A percentile compares a stretch with the other conserved stretches of the same genome.
phyloP scores from a whole-genome alignment of 306 rosid species.

The Glycine soja region DNA sequence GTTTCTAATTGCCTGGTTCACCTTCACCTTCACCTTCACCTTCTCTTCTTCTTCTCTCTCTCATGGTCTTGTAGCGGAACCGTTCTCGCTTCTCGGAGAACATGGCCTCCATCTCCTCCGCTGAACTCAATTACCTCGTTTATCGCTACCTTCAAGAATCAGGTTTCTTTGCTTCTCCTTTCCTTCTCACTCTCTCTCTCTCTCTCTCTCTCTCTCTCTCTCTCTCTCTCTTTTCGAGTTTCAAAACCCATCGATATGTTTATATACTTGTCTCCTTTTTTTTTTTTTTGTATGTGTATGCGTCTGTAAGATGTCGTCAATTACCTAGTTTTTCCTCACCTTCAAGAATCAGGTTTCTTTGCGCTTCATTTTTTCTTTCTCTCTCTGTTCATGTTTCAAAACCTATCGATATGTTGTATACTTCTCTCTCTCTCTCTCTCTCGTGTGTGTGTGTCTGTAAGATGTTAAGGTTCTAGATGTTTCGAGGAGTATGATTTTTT shows the following conservation, averaged over 20 bases:
- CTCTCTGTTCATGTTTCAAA: neutral
- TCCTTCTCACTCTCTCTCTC: too few relatives aligned
- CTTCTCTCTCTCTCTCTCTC: neutral
- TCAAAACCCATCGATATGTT: neutral
- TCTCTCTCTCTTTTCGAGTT: neutral
- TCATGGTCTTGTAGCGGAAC: constrained; percentile 56
- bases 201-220: too few relatives aligned
- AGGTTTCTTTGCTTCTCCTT: constrained; percentile 53
- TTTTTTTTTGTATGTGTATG: neutral
- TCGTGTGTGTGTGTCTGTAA: neutral
- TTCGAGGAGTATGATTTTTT: constrained; percentile 23
- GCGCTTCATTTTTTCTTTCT: too few relatives aligned
- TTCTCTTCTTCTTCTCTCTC: too few relatives aligned
- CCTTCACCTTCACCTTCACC: neutral
- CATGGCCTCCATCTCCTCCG: constrained; percentile 81
- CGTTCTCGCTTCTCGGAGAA: constrained; percentile 31
- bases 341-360: constrained; percentile 81
- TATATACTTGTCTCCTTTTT: neutral
- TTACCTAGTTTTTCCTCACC: constrained; percentile 78
- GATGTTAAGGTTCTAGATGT: constrained; percentile 38
- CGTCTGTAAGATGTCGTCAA: constrained; percentile 48
- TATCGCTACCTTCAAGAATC: constrained; percentile 97
- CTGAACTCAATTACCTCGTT: constrained; percentile 81
- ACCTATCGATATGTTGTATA: neutral
- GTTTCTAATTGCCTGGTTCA: constrained; percentile 29